phyloP scores from a whole-genome alignment of 257 asterid species.

The Fraxinus americana region DNA sequence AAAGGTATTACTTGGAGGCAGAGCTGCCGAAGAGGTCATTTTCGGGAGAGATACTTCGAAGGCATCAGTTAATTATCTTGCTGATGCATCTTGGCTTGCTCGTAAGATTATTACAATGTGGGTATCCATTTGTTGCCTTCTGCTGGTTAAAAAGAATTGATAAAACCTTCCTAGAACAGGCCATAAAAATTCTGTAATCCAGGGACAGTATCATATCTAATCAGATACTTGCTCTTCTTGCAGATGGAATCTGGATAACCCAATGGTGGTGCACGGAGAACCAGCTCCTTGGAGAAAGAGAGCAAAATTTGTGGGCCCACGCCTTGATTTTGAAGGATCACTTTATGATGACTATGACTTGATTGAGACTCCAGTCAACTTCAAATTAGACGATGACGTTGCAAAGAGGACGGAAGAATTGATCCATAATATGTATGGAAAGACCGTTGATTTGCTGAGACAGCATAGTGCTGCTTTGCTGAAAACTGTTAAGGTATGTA shows the following conservation, averaged over 20 bases:
- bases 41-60: conserved; percentile 86
- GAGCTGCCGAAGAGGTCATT: conserved; percentile 97
- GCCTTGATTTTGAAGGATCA: conserved; percentile 90
- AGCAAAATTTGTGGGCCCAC: conserved; percentile 76
- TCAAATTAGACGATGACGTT: conserved; percentile 76
- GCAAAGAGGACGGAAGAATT: conserved; percentile 78
- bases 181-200: not conserved
- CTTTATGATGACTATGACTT: conserved; percentile 72
- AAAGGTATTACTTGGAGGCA: conserved; percentile 90
- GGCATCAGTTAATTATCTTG: conserved; percentile 89
- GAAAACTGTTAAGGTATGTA: conserved; percentile 77
- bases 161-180: not conserved
- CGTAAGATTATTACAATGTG: conserved; percentile 91
- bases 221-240: conserved; percentile 8
- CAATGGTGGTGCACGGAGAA: conserved; percentile 92
- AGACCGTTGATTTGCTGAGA: conserved; percentile 68
- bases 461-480: conserved; percentile 82
- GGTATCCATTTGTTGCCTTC: conserved; percentile 27
- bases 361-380: conserved; percentile 77
- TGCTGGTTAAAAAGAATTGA: not conserved
- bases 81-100: conserved; percentile 99
- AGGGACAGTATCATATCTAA: not conserved
- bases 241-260: conserved; percentile 94
- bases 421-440: conserved; percentile 66
- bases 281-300: conserved; percentile 89